Conservation (phyloP, 2,329 filamentous ascomycete species). For the Alternaria conjuncta region DNA sequence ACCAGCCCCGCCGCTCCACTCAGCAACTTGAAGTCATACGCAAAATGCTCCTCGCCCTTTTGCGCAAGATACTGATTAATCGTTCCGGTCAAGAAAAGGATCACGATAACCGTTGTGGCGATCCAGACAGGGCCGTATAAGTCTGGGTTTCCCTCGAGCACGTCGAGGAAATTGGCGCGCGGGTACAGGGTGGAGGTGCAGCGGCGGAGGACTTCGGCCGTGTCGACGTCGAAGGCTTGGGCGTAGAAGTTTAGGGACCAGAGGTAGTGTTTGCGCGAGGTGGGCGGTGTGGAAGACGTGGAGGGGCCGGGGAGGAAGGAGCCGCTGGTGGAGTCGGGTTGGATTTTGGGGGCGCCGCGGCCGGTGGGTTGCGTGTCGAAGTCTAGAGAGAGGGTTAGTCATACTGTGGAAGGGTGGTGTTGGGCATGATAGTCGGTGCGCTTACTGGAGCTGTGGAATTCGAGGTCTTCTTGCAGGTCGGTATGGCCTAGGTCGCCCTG, state of each 20-base stretch:
- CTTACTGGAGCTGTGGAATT: slow-evolving; percentile 90
- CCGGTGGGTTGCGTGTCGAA: slow-evolving; percentile 68
- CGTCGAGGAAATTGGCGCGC: slow-evolving; percentile 92
- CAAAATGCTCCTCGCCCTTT: slow-evolving; percentile 72
- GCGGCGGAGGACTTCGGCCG: slow-evolving; percentile 82
- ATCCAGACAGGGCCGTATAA: slow-evolving; percentile 99
- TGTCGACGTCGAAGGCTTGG: slow-evolving; percentile 99
- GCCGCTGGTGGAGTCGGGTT: slow-evolving; percentile 47
- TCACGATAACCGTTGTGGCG: slow-evolving; percentile 94
- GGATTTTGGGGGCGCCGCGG: slow-evolving; percentile 54
- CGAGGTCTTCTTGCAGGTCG: slow-evolving; percentile 97
- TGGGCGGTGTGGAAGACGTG: slow-evolving; percentile 11
- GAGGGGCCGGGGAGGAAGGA: slow-evolving; percentile 48
- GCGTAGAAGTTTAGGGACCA: slow-evolving; percentile 95
- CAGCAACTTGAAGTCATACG: slow-evolving; percentile 88
- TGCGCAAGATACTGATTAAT: slow-evolving; percentile 87
- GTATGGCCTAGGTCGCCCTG: slow-evolving; percentile 98
- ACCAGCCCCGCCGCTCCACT: slow-evolving; percentile 90
- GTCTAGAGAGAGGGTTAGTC: too few relatives aligned
- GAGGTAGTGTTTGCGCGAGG: slow-evolving; percentile 76
- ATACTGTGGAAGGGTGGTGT: too few relatives aligned
- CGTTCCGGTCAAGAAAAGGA: slow-evolving; percentile 92
- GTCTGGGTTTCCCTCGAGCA: slow-evolving; percentile 95
- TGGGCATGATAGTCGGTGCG: too few relatives aligned
- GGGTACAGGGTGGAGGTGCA: slow-evolving; percentile 91